Evolutionary conservation across 768 basidiomycete species (phyloP).

Genomic region (Termitomyces sp.): DNA sequence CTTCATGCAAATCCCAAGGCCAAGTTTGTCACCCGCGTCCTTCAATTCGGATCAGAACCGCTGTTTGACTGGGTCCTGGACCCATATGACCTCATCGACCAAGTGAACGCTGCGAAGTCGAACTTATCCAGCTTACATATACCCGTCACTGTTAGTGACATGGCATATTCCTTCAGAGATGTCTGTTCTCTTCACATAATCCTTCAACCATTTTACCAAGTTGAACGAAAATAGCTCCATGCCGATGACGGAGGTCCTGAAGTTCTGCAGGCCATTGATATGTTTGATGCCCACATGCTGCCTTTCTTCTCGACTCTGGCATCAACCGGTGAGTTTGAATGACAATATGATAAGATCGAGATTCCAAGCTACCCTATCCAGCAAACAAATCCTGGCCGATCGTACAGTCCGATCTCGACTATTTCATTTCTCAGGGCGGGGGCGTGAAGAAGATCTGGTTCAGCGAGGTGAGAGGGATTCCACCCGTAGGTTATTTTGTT

Average conservation of each 20-base stretch:
- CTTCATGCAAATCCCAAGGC: constrained; percentile 62
- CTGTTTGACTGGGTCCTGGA: constrained; percentile 57
- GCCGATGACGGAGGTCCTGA: constrained; percentile 48
- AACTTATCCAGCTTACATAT: constrained; percentile 54
- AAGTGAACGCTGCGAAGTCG: constrained; percentile 49
- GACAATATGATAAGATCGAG: neutral
- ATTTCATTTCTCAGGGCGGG: constrained; percentile 59
- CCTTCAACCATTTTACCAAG: neutral
- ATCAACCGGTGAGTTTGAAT: constrained; percentile 44
- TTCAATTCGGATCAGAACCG: constrained; percentile 75
- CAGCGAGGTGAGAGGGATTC: constrained; percentile 48
- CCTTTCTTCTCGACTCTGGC: constrained; percentile 64
- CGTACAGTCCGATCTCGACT: constrained; percentile 57
- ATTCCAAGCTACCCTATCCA: constrained; percentile 17
- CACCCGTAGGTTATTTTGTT: neutral
- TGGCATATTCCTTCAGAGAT: constrained; percentile 58
- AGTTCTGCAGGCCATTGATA: constrained; percentile 59
- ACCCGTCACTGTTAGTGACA: constrained; percentile 67
- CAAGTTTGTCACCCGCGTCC: constrained; percentile 59
- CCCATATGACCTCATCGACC: constrained; percentile 44
- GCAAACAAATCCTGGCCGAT: constrained; percentile 64
- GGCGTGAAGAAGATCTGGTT: constrained; percentile 75
- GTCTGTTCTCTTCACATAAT: constrained; percentile 20
- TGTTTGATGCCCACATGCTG: constrained; percentile 68
- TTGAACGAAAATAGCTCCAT: constrained; percentile 27